A percentile compares a stretch with the other conserved stretches of the same genome.
phyloP scores from a whole-genome alignment of 495 filamentous ascomycete species.

The Lepidopterella palustris region DNA sequence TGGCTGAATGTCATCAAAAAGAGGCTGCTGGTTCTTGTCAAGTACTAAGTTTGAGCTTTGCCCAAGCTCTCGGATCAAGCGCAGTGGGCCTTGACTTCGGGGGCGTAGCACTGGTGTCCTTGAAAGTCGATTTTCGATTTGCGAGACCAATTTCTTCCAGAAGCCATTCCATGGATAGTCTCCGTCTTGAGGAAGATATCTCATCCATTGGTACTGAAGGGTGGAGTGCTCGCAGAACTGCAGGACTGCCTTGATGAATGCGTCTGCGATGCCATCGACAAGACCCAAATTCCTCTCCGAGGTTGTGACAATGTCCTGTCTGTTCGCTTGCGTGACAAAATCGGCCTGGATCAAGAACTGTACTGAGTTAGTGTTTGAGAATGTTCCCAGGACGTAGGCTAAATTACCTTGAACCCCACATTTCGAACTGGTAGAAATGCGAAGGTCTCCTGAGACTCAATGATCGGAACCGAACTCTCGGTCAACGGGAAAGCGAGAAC shows the following conservation, averaged over 20 bases:
- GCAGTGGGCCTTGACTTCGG: background rate
- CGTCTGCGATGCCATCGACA: slow-evolving; percentile 24
- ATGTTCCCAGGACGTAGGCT: too few relatives aligned
- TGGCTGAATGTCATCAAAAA: background rate
- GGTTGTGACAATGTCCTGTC: slow-evolving; percentile 35
- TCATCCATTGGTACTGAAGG: slow-evolving; percentile 33
- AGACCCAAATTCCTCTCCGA: slow-evolving; percentile 30
- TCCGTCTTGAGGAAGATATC: slow-evolving; percentile 26
- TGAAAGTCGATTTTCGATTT: background rate
- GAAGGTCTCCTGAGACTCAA: background rate
- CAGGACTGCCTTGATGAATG: slow-evolving; percentile 30
- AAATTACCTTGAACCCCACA: background rate
- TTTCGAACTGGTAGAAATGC: background rate
- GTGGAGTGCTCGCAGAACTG: slow-evolving; percentile 28
- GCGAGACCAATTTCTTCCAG: background rate
- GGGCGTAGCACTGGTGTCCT: background rate
- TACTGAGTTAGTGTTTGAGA: too few relatives aligned
- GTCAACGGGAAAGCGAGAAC: background rate
- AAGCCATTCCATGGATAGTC: background rate
- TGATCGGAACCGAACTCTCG: background rate
- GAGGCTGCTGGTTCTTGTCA: background rate
- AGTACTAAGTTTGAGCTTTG: background rate
- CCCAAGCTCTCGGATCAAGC: background rate
- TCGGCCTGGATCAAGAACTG: slow-evolving; percentile 47
- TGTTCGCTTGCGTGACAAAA: slow-evolving; percentile 42